These are phyloP conservation scores for Cryptosporidium xiaoi DNA, from an alignment of 169 alveolate species.

Conservation along the genomic window DNA sequence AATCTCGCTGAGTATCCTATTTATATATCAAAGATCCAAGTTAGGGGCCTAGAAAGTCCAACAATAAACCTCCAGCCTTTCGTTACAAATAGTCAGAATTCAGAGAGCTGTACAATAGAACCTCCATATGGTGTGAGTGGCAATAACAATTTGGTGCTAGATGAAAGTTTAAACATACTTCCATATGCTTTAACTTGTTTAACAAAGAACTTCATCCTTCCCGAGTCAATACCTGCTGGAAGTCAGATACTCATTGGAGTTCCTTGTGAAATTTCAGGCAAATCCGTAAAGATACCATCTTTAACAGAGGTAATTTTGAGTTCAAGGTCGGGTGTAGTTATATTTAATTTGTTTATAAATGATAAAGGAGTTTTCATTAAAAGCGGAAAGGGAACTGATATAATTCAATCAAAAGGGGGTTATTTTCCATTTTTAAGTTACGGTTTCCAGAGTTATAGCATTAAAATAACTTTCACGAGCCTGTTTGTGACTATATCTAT, in stretches of 20 bases:
- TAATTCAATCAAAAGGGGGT: conserved; percentile 56
- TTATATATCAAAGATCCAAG: conserved; percentile 9
- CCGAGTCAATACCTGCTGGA: conserved; percentile 4
- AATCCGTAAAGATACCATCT: conserved; percentile 7
- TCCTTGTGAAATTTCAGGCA: conserved; percentile 26
- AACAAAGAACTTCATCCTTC: conserved; percentile 11
- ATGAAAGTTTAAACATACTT: background rate
- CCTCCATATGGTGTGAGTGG: background rate
- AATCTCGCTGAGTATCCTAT: conserved; percentile 55
- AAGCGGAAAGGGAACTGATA: conserved; percentile 26
- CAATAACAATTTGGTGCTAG: background rate
- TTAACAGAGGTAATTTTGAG: background rate
- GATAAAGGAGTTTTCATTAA: conserved; percentile 37
- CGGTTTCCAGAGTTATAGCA: conserved; percentile 40
- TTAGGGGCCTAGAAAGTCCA: conserved; percentile 13
- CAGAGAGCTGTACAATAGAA: conserved; percentile 14
- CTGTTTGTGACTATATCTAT: conserved; percentile 25
- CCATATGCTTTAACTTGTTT: conserved; percentile 49
- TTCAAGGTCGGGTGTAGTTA: conserved; percentile 17
- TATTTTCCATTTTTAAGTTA: conserved; percentile 36
- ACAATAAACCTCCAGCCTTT: conserved; percentile 37
- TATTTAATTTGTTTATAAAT: conserved; percentile 16
- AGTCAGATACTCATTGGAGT: conserved; percentile 56
- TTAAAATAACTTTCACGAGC: conserved; percentile 14
- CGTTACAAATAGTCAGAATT: conserved; percentile 2